These are phyloP conservation scores for Venturia asperata DNA, from an alignment of 2,329 filamentous ascomycete species.

Conservation along the genomic window DNA sequence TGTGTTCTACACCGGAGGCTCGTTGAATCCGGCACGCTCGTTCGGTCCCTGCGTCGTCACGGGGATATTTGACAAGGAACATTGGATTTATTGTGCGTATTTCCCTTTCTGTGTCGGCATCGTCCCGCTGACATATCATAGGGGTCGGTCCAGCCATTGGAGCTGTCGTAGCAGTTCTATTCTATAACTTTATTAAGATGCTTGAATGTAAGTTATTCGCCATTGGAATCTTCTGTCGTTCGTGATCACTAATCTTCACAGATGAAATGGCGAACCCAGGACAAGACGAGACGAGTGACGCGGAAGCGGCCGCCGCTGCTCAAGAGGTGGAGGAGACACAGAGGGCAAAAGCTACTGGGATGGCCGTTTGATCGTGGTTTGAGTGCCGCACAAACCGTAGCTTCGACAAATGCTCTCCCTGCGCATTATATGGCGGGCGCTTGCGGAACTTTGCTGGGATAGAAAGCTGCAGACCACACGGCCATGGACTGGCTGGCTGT, in stretches of 20 bases:
- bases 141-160: constrained; percentile 19
- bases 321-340: constrained; percentile 4
- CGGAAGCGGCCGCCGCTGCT: constrained; percentile 1
- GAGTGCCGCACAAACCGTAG: neutral
- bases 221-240: neutral
- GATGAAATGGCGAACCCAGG: constrained; percentile 19
- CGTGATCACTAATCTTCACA: neutral
- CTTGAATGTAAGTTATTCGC: constrained; percentile 3
- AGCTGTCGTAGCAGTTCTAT: constrained; percentile 17
- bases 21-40: constrained; percentile 19
- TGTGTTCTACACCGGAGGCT: constrained; percentile 19
- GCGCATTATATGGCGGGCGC: no score
- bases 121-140: neutral
- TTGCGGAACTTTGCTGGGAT: no score
- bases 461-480: no score
- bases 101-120: neutral
- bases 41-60: constrained; percentile 20
- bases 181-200: constrained; percentile 20
- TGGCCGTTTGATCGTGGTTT: neutral
- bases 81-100: constrained; percentile 21
- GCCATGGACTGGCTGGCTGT: no score
- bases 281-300: constrained; percentile 17
- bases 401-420: neutral
- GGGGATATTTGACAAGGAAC: constrained; percentile 17
- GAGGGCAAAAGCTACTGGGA: constrained; percentile 13